A percentile compares a stretch with the other conserved stretches of the same genome.
phyloP scores from a whole-genome alignment of 2,329 filamentous ascomycete species.

The Fusarium burgessii region DNA sequence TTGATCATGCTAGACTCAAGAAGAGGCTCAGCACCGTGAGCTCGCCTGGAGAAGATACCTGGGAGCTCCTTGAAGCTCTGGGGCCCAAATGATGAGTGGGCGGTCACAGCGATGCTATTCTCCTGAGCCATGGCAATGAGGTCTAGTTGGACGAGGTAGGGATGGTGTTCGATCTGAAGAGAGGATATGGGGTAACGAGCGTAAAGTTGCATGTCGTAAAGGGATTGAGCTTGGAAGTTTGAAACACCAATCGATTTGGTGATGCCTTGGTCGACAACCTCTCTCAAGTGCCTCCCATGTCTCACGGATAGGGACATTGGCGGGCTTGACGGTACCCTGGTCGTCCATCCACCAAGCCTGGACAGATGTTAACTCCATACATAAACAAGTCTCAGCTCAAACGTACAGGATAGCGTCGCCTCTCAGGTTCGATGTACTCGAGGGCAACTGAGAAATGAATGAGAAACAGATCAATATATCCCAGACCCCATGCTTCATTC shows the following conservation, averaged over 20 bases:
- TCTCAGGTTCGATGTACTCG: slow-evolving; percentile 57
- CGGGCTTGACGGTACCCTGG: slow-evolving; percentile 62
- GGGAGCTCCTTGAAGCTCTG: slow-evolving; percentile 54
- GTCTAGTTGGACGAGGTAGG: slow-evolving; percentile 71
- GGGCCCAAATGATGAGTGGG: slow-evolving; percentile 75
- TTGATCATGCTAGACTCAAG: slow-evolving; percentile 57
- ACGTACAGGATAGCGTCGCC: slow-evolving; percentile 54
- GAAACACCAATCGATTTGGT: slow-evolving; percentile 79
- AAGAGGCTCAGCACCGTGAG: slow-evolving; percentile 45
- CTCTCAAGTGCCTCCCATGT: slow-evolving; percentile 85
- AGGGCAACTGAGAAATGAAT: slow-evolving; percentile 72
- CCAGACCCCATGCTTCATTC: slow-evolving; percentile 81
- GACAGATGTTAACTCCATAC: background rate
- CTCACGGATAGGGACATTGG: slow-evolving; percentile 77
- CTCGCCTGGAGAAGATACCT: slow-evolving; percentile 45
- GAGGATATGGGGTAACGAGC: slow-evolving; percentile 64
- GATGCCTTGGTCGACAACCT: slow-evolving; percentile 73
- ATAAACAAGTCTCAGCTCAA: background rate
- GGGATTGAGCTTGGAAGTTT: slow-evolving; percentile 75
- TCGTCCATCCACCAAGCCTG: slow-evolving; percentile 54
- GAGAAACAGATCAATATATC: slow-evolving; percentile 88
- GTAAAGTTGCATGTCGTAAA: slow-evolving; percentile 72
- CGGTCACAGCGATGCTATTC: slow-evolving; percentile 69
- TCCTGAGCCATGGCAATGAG: slow-evolving; percentile 68
- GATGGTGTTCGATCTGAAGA: slow-evolving; percentile 77